A percentile compares a stretch with the other conserved stretches of the same genome.
Evolutionary conservation across 192 early-diverging fungal species (phyloP).

Genomic region (Oehlia diaphana): DNA sequence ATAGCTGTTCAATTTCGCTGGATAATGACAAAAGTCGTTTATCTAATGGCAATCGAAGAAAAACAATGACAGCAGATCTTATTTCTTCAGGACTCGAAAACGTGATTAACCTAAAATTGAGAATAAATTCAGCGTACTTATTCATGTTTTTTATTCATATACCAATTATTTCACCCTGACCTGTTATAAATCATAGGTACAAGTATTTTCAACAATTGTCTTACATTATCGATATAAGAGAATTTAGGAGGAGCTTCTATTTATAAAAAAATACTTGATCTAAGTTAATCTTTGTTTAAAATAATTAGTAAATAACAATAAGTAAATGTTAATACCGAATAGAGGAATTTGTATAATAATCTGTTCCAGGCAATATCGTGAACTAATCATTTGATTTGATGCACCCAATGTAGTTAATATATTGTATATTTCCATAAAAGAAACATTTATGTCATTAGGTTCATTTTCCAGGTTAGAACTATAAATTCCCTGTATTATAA

Average conservation of each 20-base stretch:
- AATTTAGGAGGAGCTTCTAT: background rate
- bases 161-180: background rate
- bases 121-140: background rate
- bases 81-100: slow-evolving; percentile 21
- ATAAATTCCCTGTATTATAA: background rate
- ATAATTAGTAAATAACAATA: background rate
- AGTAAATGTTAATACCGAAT: background rate
- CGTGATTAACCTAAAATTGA: background rate
- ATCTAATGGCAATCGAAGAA: slow-evolving; percentile 21
- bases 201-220: background rate
- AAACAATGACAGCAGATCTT: background rate
- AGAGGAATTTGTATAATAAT: background rate
- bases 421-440: background rate
- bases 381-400: background rate
- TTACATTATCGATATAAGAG: background rate
- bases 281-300: background rate
- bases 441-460: background rate
- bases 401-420: slow-evolving; percentile 2
- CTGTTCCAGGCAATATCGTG: background rate
- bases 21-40: background rate
- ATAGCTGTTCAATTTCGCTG: background rate
- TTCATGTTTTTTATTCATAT: background rate
- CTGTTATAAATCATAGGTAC: background rate
- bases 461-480: background rate
- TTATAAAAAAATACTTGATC: background rate